Evolutionary conservation across 768 basidiomycete species (phyloP).

Genomic region (Tylopilus felleus): DNA sequence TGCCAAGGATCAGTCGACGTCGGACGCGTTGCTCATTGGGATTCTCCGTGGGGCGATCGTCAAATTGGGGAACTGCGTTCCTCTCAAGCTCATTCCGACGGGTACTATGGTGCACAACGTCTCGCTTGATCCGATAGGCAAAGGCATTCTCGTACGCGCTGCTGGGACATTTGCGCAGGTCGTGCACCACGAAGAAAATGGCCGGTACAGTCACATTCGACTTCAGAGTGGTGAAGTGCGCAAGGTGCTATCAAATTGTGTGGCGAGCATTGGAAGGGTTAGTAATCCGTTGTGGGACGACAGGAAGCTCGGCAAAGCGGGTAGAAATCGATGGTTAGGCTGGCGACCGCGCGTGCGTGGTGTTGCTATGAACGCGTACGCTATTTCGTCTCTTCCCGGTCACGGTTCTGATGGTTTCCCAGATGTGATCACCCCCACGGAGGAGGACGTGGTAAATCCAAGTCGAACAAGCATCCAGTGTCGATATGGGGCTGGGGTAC

Average conservation of each 20-base stretch:
- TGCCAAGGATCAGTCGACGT: slow-evolving; percentile 35
- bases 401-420: slow-evolving; percentile 1
- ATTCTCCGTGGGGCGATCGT: slow-evolving; percentile 79
- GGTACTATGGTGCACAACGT: slow-evolving; percentile 89
- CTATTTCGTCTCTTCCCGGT: neutral
- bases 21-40: slow-evolving; percentile 73
- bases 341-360: slow-evolving; percentile 83
- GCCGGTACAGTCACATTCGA: slow-evolving; percentile 75
- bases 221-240: slow-evolving; percentile 93
- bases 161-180: slow-evolving; percentile 87
- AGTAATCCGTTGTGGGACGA: slow-evolving; percentile 91
- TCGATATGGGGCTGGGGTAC: slow-evolving; percentile 92
- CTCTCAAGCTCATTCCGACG: slow-evolving; percentile 86
- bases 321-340: slow-evolving; percentile 84
- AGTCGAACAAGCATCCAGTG: slow-evolving; percentile 92
- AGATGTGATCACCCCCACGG: slow-evolving; percentile 93
- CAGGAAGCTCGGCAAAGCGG: slow-evolving; percentile 85
- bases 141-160: slow-evolving; percentile 79
- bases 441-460: slow-evolving; percentile 96
- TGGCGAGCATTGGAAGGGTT: slow-evolving; percentile 87
- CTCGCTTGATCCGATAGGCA: slow-evolving; percentile 70
- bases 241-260: slow-evolving; percentile 74
- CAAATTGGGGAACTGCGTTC: slow-evolving; percentile 91
- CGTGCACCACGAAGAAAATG: slow-evolving; percentile 69
- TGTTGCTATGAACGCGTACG: slow-evolving; percentile 95